phyloP scores from a whole-genome alignment of 1,284 basidiomycete genomes.

The Mycosarcoma maydis region DNA sequence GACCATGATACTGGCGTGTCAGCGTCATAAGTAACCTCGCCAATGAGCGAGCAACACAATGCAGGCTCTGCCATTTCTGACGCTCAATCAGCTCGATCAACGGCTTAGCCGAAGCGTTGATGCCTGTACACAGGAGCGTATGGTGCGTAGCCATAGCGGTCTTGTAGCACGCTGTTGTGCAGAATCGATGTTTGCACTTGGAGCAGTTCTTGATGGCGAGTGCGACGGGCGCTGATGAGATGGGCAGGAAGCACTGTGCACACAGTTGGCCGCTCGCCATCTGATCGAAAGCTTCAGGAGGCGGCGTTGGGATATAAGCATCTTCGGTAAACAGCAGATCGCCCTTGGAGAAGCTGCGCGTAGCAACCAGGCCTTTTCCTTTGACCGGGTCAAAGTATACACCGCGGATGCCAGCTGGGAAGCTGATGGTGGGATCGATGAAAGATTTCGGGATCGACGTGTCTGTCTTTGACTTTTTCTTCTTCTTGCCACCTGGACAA shows the following conservation, averaged over 20 bases:
- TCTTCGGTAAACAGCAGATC: constrained; percentile 83
- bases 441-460: constrained; percentile 41
- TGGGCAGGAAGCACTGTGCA: constrained; percentile 57
- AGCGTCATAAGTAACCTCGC: constrained; percentile 22
- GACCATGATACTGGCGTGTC: constrained; percentile 1
- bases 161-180: constrained; percentile 78
- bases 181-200: constrained; percentile 74
- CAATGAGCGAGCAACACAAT: constrained; percentile 25
- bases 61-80: constrained; percentile 37
- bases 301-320: constrained; percentile 67
- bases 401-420: constrained; percentile 71
- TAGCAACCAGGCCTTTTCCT: constrained; percentile 84
- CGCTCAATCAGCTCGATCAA: constrained; percentile 61
- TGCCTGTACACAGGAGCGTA: constrained; percentile 77
- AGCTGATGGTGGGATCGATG: constrained; percentile 42
- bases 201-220: constrained; percentile 61
- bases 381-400: constrained; percentile 77
- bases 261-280: constrained; percentile 50
- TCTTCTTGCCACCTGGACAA: constrained; percentile 33
- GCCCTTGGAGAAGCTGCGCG: constrained; percentile 74
- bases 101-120: constrained; percentile 75
- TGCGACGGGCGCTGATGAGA: constrained; percentile 56
- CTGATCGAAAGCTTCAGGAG: constrained; percentile 44
- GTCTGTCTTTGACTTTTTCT: constrained; percentile 28
- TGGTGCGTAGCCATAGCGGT: constrained; percentile 74